Percentiles rank a stretch among this genome's conserved stretches.
phyloP scores from a whole-genome alignment of 257 asterid genomes.

The Pogostemon cablin region DNA sequence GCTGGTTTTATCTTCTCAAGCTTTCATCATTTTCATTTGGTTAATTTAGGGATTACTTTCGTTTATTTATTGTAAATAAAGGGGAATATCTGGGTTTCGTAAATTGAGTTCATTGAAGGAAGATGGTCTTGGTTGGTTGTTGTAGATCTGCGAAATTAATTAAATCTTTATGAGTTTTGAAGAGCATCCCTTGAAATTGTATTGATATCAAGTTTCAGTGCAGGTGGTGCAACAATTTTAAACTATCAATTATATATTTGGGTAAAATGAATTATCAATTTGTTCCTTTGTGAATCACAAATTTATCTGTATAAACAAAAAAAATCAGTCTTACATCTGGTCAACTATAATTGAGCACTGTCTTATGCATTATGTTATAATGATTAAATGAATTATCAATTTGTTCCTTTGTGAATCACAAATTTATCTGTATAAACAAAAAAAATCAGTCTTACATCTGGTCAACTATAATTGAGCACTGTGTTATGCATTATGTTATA shows the following conservation, averaged over 20 bases:
- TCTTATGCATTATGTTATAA: constrained; percentile 2
- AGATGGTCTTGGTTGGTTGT: not conserved
- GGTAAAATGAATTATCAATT: no score
- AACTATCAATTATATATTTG: not conserved
- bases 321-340: not conserved
- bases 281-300: not conserved
- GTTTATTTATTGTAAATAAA: not conserved
- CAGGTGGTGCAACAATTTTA: not conserved
- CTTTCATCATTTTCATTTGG: not conserved
- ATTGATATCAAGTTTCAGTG: constrained; percentile 10
- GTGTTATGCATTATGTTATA: constrained; percentile 1
- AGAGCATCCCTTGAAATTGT: constrained; percentile 8
- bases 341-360: constrained; percentile 20
- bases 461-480: constrained; percentile 21
- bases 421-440: not conserved
- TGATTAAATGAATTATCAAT: no score
- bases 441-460: not conserved
- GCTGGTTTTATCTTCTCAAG: not conserved
- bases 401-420: not conserved
- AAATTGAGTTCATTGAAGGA: constrained; percentile 1
- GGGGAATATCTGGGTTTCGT: constrained; percentile 11
- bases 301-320: constrained; percentile 1
- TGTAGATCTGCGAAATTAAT: no score
- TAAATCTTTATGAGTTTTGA: constrained; percentile 6
- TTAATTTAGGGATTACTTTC: not conserved